phyloP scores from a whole-genome alignment of 2,329 filamentous ascomycete genomes.

The Pleoardoris graminearum region DNA sequence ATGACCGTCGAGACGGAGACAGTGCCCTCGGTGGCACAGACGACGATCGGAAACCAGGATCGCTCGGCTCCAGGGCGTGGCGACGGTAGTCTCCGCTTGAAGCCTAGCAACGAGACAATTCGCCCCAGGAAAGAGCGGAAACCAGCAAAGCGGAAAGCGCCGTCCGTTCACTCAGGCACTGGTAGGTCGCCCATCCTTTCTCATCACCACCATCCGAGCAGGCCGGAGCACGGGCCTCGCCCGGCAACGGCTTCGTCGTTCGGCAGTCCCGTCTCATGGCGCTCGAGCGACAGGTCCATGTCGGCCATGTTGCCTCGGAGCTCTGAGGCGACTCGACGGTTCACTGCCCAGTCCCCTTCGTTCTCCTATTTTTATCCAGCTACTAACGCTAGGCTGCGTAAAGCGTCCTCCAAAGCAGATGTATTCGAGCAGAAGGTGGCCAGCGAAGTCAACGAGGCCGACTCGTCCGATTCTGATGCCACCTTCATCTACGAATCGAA shows the following conservation, averaged over 20 bases:
- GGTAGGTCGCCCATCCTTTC: slow-evolving; percentile 60
- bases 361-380: slow-evolving; percentile 40
- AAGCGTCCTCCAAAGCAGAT: slow-evolving; percentile 92
- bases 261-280: slow-evolving; percentile 36
- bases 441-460: slow-evolving; percentile 91
- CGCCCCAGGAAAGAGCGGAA: slow-evolving; percentile 92
- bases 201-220: slow-evolving; percentile 34
- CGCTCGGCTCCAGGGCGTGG: slow-evolving; percentile 61
- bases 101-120: slow-evolving; percentile 94
- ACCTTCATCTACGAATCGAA: slow-evolving; percentile 99
- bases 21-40: slow-evolving; percentile 85
- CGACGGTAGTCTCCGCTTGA: slow-evolving; percentile 78
- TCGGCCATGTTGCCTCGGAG: slow-evolving; percentile 32
- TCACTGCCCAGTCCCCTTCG: slow-evolving; percentile 28
- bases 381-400: slow-evolving; percentile 43
- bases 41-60: slow-evolving; percentile 66
- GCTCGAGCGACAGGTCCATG: slow-evolving; percentile 35
- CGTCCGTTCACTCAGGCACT: slow-evolving; percentile 70
- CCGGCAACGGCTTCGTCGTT: slow-evolving; percentile 33
- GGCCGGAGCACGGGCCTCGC: slow-evolving; percentile 29
- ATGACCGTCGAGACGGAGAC: slow-evolving; percentile 99
- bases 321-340: slow-evolving; percentile 30
- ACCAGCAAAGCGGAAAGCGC: slow-evolving; percentile 73
- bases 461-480: slow-evolving; percentile 96
- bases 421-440: slow-evolving; percentile 98